Evolutionary conservation across 331 rosid species (phyloP).

Genomic region (Telfairia occidentalis): DNA sequence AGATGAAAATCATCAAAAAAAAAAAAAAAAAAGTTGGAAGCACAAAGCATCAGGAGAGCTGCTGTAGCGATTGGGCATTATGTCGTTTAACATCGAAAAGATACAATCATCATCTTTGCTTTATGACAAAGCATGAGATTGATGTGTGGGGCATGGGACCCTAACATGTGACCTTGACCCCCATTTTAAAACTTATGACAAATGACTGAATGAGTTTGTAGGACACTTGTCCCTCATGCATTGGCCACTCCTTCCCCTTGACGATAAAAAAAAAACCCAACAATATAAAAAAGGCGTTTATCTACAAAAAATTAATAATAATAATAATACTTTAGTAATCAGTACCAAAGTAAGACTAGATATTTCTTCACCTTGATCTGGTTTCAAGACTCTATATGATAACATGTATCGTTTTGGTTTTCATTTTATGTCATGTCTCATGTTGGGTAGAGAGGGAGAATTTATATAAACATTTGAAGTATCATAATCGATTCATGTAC

Average conservation of each 20-base stretch:
- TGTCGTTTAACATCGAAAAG: conserved; percentile 12
- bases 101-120: conserved; percentile 7
- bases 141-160: background rate
- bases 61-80: conserved; percentile 4
- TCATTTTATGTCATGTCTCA: background rate
- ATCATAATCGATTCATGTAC: background rate
- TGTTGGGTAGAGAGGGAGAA: background rate
- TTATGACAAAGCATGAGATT: conserved; percentile 23
- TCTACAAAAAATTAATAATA: too few species aligned
- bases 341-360: background rate
- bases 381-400: background rate
- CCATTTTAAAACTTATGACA: background rate
- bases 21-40: background rate
- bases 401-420: background rate
- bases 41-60: background rate
- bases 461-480: background rate
- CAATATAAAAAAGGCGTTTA: background rate
- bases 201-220: background rate
- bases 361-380: background rate
- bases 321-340: too few species aligned
- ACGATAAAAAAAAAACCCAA: background rate
- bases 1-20: background rate
- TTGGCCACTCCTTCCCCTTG: background rate
- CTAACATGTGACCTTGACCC: background rate
- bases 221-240: background rate